phyloP scores from a whole-genome alignment of 2,329 filamentous ascomycete species.

The Ophiocordyceps camponoti-leonardi region DNA sequence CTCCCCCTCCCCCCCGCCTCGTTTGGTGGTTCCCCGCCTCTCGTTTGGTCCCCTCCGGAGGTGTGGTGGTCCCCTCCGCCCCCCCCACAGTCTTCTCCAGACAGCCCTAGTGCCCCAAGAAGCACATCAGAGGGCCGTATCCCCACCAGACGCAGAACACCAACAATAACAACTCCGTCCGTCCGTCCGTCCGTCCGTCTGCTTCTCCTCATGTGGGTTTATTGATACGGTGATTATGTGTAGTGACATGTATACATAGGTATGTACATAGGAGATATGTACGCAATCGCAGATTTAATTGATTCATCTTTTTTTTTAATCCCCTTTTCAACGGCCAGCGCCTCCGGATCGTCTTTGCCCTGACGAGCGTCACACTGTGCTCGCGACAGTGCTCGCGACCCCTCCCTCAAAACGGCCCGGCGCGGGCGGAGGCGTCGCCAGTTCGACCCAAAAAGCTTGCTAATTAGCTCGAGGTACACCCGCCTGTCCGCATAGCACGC shows the following conservation, averaged over 20 bases:
- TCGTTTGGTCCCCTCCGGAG: neutral
- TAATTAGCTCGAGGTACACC: neutral
- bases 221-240: too few species aligned
- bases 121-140: slow-evolving; percentile 1
- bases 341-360: slow-evolving; percentile 1
- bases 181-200: too few species aligned
- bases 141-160: slow-evolving; percentile 1
- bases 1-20: neutral
- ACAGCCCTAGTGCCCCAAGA: slow-evolving; percentile 1
- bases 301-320: neutral
- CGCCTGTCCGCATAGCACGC: neutral
- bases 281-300: neutral
- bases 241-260: too few species aligned
- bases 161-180: too few species aligned
- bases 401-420: slow-evolving; percentile 3
- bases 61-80: neutral
- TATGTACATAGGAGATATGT: neutral
- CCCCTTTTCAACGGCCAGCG: neutral
- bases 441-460: neutral
- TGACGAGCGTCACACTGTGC: slow-evolving; percentile 4
- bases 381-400: slow-evolving; percentile 3
- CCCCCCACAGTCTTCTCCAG: neutral
- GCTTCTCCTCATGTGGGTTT: too few species aligned
- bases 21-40: neutral
- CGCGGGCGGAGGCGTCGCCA: slow-evolving; percentile 2